A percentile compares a stretch with the other conserved stretches of the same genome.
These are phyloP conservation scores for Panicum miliaceum DNA, from an alignment of 176 grass and related monocot genomes.

Conservation along the genomic window DNA sequence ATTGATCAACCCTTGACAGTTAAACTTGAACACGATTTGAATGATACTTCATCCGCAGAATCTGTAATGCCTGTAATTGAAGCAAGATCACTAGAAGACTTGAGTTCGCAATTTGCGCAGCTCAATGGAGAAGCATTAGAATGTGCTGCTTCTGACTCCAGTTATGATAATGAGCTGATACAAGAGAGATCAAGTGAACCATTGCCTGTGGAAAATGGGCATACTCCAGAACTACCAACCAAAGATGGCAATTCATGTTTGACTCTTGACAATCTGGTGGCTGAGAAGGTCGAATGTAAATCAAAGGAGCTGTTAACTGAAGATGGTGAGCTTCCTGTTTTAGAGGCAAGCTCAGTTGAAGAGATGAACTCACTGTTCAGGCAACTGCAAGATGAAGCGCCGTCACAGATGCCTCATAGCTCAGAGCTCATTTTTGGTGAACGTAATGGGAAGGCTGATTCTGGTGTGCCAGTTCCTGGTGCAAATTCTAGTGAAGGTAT, in stretches of 20 bases:
- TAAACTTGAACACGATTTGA: constrained; percentile 25
- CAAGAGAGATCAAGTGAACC: neutral
- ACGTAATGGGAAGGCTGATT: neutral
- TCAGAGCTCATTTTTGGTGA: neutral
- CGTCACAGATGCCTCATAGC: neutral
- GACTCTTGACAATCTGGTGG: neutral
- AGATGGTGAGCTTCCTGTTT: constrained; percentile 15
- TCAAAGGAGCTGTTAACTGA: neutral
- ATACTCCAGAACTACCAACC: neutral
- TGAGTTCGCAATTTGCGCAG: constrained; percentile 27
- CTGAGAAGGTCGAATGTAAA: neutral
- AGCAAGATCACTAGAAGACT: constrained; percentile 38
- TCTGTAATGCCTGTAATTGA: constrained; percentile 1
- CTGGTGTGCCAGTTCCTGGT: constrained; percentile 34
- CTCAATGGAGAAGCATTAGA: constrained; percentile 1
- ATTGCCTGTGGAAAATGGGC: constrained; percentile 5
- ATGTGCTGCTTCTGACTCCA: neutral
- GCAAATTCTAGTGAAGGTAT: constrained; percentile 20
- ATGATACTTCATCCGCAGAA: constrained; percentile 3
- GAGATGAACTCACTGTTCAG: constrained; percentile 23
- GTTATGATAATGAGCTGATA: neutral
- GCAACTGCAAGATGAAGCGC: constrained; percentile 10
- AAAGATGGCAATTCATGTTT: neutral
- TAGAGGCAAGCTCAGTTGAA: constrained; percentile 40
- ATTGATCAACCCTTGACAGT: constrained; percentile 33